Base-by-base conservation (phyloP, 2,329 filamentous ascomycete species). In the Ampelomyces quisqualis region DNA sequence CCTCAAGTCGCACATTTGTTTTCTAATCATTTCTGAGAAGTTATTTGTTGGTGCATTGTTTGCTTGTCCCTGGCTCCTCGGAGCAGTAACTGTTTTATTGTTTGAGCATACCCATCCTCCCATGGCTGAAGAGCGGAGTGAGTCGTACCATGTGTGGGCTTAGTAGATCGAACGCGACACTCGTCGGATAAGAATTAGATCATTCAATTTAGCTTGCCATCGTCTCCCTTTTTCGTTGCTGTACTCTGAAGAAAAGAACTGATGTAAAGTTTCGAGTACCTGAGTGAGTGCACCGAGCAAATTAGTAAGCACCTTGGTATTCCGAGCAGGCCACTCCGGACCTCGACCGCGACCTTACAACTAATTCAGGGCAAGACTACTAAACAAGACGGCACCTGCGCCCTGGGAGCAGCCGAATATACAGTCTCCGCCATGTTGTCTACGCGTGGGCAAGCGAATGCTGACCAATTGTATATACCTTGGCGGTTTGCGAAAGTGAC, bases 401-500 rank as follows among this genome's bases (percentile, higher is more conserved):
- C 13, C 10, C 7, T 13, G 2, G 26, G 7, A 24, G 6, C n/a
- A 24, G n/a, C 9, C 9, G 9, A 24, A 24, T 3, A 3, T 11
- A 7, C 26, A 28, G 11, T 11, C n/a, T 11, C 26, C 15, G 40
- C 38, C 34, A 31, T 42, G 17, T 35, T 49, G n/a, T 49, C 46
- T 9, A 10, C 34, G n/a, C 47, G 50, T 17, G 45, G 44, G 19
- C 29, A 38, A 15, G n/a, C 34, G 11, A 53, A 44, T 15, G 45
- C 50, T 7, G 24, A 43, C 6, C 35, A 45, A 30, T 31, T 49
- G 36, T 29, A 42, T 15, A 45, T 49, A n/a, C 43, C 51, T 5
- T 54, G 48, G 45, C 40, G 43, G 14, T 51, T 47, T 28, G 40
- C 42, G 13, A 23, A 38, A 10, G 21, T 23, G 34, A 44, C 36